Evolutionary conservation across 139 green algal genomes (phyloP).

Genomic region (Dunaliella primolecta): DNA sequence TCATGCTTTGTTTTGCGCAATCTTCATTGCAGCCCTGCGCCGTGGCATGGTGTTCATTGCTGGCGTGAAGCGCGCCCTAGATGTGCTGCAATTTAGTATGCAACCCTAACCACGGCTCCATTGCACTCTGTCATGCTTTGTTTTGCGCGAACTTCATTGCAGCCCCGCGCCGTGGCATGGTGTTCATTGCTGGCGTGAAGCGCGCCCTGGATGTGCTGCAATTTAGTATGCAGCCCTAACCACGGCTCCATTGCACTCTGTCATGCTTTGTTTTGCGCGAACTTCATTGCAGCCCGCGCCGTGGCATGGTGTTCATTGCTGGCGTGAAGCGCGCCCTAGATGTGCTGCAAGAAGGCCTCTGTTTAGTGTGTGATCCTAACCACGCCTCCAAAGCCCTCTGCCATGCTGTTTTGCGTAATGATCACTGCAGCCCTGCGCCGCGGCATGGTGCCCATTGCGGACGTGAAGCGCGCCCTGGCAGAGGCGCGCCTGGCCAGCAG

Average conservation of each 20-base stretch:
- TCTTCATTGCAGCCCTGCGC: not conserved
- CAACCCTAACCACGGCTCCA: no score
- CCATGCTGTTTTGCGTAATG: not conserved
- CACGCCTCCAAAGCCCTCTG: not conserved
- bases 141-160: not conserved
- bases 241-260: not conserved
- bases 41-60: not conserved
- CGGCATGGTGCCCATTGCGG: constrained; percentile 1
- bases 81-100: not conserved
- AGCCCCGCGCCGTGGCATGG: not conserved
- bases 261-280: not conserved
- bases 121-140: not conserved
- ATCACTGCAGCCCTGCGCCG: not conserved
- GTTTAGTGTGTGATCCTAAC: not conserved
- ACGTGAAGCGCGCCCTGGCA: not conserved
- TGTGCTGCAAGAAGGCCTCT: no score
- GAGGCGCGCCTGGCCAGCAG: not conserved
- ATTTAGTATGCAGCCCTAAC: not conserved
- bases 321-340: not conserved
- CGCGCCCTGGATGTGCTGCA: not conserved
- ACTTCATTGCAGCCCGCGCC: not conserved
- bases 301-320: not conserved
- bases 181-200: not conserved
- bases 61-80: not conserved
- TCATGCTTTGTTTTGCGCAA: not conserved